Percentiles rank a stretch among this genome's conserved stretches.
Evolutionary conservation across 768 basidiomycete genomes (phyloP).

Genomic region (Ramaria rubella): DNA sequence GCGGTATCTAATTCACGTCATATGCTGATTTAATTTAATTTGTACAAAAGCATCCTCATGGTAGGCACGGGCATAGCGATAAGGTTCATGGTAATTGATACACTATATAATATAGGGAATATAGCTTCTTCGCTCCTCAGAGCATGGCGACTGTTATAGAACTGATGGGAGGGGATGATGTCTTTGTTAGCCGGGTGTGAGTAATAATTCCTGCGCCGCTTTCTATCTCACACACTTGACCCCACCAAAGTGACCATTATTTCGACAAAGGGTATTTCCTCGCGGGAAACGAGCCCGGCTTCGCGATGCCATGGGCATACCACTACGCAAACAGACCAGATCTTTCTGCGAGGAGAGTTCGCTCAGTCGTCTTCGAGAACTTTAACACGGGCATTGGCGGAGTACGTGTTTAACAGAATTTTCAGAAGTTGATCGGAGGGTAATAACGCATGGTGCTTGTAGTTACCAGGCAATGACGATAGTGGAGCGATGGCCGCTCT

Average conservation of each 20-base stretch:
- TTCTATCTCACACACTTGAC: not conserved
- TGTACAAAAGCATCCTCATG: constrained; percentile 39
- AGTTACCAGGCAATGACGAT: constrained; percentile 48
- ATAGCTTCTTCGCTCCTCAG: constrained; percentile 47
- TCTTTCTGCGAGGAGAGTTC: constrained; percentile 39
- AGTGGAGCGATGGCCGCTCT: constrained; percentile 48
- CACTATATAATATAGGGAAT: constrained; percentile 26
- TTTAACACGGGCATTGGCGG: constrained; percentile 43
- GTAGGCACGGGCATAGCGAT: not conserved
- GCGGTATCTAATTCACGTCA: not conserved
- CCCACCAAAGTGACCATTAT: constrained; percentile 39
- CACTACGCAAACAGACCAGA: constrained; percentile 48
- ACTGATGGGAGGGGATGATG: constrained; percentile 41
- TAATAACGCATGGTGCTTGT: constrained; percentile 6
- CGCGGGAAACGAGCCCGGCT: constrained; percentile 46
- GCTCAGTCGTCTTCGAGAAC: constrained; percentile 37
- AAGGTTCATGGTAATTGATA: not conserved
- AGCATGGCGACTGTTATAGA: constrained; percentile 41
- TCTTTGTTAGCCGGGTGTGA: constrained; percentile 38
- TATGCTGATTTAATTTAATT: not conserved
- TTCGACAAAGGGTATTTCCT: constrained; percentile 39
- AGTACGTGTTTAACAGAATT: constrained; percentile 20
- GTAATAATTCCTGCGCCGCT: too few species aligned
- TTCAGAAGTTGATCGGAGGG: not conserved
- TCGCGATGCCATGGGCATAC: constrained; percentile 41